phyloP scores from a whole-genome alignment of 192 early-diverging fungal species.

The Podila minutissima region DNA sequence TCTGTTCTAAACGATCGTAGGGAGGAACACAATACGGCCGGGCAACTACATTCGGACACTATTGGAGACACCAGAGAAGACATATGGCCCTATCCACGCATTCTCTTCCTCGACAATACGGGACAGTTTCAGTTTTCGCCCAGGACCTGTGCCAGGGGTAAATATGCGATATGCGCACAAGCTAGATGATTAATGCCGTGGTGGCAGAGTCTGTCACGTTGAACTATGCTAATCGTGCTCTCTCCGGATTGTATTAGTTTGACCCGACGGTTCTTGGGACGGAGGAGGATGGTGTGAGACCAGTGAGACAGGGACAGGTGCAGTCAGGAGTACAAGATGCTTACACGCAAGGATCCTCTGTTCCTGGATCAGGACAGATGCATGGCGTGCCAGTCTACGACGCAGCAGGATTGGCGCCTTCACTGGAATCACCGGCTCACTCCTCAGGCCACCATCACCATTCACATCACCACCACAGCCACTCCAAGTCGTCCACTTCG shows the following conservation, averaged over 20 bases:
- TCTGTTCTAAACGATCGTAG: slow-evolving; percentile 1
- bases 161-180: background rate
- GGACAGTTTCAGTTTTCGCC: slow-evolving; percentile 43
- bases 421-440: slow-evolving; percentile 1
- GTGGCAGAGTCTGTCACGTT: too few relatives aligned
- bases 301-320: background rate
- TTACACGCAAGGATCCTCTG: too few relatives aligned
- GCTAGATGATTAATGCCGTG: too few relatives aligned
- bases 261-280: slow-evolving; percentile 42
- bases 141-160: slow-evolving; percentile 48
- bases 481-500: slow-evolving; percentile 43
- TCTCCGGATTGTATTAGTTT: slow-evolving; percentile 15
- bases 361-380: background rate
- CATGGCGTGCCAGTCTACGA: background rate
- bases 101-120: slow-evolving; percentile 38
- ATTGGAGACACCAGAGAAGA: slow-evolving; percentile 44
- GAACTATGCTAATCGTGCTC: background rate
- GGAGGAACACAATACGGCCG: slow-evolving; percentile 43
- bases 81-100: slow-evolving; percentile 35
- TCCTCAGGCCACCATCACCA: slow-evolving; percentile 2
- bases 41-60: slow-evolving; percentile 46
- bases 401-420: background rate
- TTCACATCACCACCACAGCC: slow-evolving; percentile 12
- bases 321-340: background rate
- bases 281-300: slow-evolving; percentile 17